A percentile compares a stretch with the other conserved stretches of the same genome.
phyloP scores from a whole-genome alignment of 805 yeast genomes.

The Citeromyces matritensis region DNA sequence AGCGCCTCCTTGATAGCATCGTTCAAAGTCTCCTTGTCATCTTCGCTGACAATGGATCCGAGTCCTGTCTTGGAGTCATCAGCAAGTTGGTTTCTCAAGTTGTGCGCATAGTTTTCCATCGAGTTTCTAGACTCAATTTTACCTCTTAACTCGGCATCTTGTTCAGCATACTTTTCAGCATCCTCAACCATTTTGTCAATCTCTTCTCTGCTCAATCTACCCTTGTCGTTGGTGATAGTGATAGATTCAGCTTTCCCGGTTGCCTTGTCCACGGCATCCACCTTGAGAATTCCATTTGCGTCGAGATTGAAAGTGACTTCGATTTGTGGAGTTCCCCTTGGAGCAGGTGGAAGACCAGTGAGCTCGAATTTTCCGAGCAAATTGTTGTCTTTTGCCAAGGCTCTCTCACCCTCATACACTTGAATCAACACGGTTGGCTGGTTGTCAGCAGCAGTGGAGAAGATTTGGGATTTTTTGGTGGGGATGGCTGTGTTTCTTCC shows the following conservation, averaged over 20 bases:
- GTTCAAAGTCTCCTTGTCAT: constrained; percentile 75
- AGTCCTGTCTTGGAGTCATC: constrained; percentile 37
- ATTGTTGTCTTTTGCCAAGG: constrained; percentile 88
- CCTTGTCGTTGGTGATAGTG: constrained; percentile 87
- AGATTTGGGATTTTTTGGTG: constrained; percentile 87
- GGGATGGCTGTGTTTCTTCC: constrained; percentile 94
- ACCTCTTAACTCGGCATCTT: constrained; percentile 70
- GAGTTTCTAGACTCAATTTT: constrained; percentile 82
- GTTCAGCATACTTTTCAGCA: constrained; percentile 89
- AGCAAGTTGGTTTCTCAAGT: constrained; percentile 49
- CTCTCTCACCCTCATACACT: constrained; percentile 94
- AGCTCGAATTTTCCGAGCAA: constrained; percentile 76
- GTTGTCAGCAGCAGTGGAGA: constrained; percentile 93
- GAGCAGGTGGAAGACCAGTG: constrained; percentile 80
- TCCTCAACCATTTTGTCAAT: constrained; percentile 97
- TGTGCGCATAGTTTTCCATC: constrained; percentile 79
- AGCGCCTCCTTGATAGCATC: constrained; percentile 82
- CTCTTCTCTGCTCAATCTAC: constrained; percentile 85
- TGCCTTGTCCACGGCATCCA: constrained; percentile 82
- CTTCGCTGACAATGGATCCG: constrained; percentile 73
- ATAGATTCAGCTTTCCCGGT: constrained; percentile 87
- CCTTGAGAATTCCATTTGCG: constrained; percentile 80
- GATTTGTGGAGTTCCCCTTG: constrained; percentile 85
- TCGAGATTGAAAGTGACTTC: constrained; percentile 83
- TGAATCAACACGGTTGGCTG: constrained; percentile 92